Evolutionary conservation across 805 yeast genomes (phyloP), one percentile per base, ranked within the genome.

Genomic region (Candida endomychidarum): DNA sequence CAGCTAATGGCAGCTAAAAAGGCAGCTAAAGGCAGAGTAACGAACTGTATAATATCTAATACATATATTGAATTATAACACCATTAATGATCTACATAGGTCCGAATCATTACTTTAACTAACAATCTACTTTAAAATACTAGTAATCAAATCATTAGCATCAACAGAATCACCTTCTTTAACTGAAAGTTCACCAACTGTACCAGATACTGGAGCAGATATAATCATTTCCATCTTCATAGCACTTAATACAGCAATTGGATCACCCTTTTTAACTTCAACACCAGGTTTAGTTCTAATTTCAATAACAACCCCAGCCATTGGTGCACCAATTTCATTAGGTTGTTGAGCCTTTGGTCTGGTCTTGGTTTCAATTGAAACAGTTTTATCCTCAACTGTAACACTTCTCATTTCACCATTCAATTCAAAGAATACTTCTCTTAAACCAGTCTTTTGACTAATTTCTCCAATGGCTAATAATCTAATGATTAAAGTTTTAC

Each of bases 161-260:
- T 90, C 99, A 35, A 93, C 97, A 38, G 91, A 83, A 57, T 93
- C 99, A 53, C 96, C 96, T 60, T 87, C 95, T 65, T 82, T 82
- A 49, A 88, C 84, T 35, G 75, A 63, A 15, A 93, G 76, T 16
- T 83, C 87, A 34, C 83, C 81, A 47, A 93, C 80, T 59, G 77
- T 79, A 63, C 99, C 99, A 43, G 83, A 75, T 44, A 80, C 84
- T 40, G 95, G 95, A 16, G 99, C 91, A 61, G 88, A 79, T 54
- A 91, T 90, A 38, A 93, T 95, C 97, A 93, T 93, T 74, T 93
- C 99, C 99, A 91, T 91, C 80, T 91, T 91, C 99, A 91, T 91
- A 49, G 99, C 99, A 61, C 91, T 81, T 60, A 91, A 76, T 18
- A 91, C 96, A 46, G 95, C 95, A 49, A 91, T 65, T 23, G 96